Percentiles rank a stretch among this genome's conserved stretches.
Conservation (phyloP, 148 eudicot species). For the Cornus kousa region DNA sequence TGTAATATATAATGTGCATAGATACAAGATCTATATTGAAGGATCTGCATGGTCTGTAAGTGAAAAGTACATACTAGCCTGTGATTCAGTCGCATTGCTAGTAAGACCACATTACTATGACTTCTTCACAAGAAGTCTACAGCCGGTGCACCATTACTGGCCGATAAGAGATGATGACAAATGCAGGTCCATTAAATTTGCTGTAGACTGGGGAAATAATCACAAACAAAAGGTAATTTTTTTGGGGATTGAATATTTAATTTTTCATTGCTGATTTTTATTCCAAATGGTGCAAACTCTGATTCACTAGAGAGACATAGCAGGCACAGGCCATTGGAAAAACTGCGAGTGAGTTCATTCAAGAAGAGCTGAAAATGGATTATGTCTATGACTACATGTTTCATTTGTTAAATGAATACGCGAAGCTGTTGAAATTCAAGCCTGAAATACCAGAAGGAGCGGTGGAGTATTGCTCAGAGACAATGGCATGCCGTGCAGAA, state of each 20-base stretch:
- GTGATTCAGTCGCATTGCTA: slow-evolving; percentile 47
- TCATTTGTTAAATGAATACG: slow-evolving; percentile 28
- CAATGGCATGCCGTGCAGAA: slow-evolving; percentile 22
- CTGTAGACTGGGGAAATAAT: slow-evolving; percentile 57
- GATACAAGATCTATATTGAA: slow-evolving; percentile 64
- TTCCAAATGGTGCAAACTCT: background rate
- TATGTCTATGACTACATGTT: slow-evolving; percentile 25
- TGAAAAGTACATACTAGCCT: slow-evolving; percentile 53
- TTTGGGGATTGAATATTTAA: too few species aligned
- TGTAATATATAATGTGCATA: background rate
- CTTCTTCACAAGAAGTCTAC: slow-evolving; percentile 55
- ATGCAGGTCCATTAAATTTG: slow-evolving; percentile 50
- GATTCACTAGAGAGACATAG: background rate
- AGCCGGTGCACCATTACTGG: slow-evolving; percentile 59
- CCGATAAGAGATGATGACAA: slow-evolving; percentile 39
- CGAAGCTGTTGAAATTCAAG: slow-evolving; percentile 25
- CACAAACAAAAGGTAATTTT: slow-evolving; percentile 39
- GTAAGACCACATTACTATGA: slow-evolving; percentile 51
- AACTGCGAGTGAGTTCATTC: slow-evolving; percentile 24
- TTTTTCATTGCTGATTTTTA: too few species aligned
- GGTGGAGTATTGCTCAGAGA: slow-evolving; percentile 24
- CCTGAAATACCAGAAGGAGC: slow-evolving; percentile 21
- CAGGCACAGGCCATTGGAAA: slow-evolving; percentile 27
- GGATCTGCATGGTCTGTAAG: slow-evolving; percentile 68
- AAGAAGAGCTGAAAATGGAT: slow-evolving; percentile 22